Evolutionary conservation across 331 rosid species (phyloP), one percentile per base, ranked within the genome.

Genomic region (Spiraea crenata): DNA sequence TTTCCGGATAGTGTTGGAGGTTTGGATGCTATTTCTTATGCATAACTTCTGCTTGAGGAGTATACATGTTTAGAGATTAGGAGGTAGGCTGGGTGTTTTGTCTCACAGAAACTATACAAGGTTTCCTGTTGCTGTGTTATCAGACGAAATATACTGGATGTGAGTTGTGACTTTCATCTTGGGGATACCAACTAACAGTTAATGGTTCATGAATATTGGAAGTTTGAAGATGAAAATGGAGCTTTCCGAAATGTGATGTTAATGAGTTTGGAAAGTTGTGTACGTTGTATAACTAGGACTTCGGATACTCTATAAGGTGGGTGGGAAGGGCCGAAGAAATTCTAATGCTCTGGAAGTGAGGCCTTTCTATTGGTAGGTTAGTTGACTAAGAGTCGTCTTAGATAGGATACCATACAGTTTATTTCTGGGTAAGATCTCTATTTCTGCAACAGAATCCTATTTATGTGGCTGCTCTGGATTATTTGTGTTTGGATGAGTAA

Each of bases 1-100:
- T 56, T 42, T 52, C 70, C 42, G 76, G 74, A 66, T 42, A 51
- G 48, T 74, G 73, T 49, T 62, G 58, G 57, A 40, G 42, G 57
- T 40, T 37, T 5, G 15, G 37, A 14, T 45, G 50, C 58, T n/a
- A 58, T 55, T 17, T 16, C 39, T 63, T 44, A 57, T 67, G 47
- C 37, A 65, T 67, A 38, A 59, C 37, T 66, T 52, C 52, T 45
- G 35, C 48, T 60, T 61, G 44, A 6, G 40, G 68, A 75, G 34
- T 57, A 3, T 55, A 47, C 44, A 45, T 17, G 5, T 40, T 5
- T 66, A 60, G 52, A 50, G 63, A 38, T 75, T 50, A 60, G 54
- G 63, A 47, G 13, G 8, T 59, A 67, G 49, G 15, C n/a, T 39
- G 74, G 7, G 40, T 25, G 7, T 61, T 70, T 76, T 40, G 16